Base-by-base conservation (phyloP, 1,139 yeast species). In the Hyphopichia burtonii region DNA sequence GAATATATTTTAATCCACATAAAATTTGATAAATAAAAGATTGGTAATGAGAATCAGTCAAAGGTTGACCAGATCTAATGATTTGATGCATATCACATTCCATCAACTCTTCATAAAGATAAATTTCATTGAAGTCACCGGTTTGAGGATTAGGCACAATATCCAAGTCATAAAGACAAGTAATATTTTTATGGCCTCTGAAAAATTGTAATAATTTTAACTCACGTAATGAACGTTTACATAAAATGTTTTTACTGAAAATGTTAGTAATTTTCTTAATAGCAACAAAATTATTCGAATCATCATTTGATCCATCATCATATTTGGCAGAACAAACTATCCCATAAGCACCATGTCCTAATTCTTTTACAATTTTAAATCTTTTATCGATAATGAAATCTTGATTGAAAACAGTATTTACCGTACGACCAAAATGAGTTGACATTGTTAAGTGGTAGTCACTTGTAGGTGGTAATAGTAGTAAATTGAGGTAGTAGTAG, bases 11-110 rank as follows among this genome's bases (percentile, higher is more conserved):
- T 53, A 93, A 71, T 3, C 99, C 99, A 59, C 96, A 90, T 41
- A 93, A 73, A 15, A 88, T 88, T 68, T 93, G 99, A 61, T 93
- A 91, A 22, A 90, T 78, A 58, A 93, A 93, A 39, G 89, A 83
- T 65, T 93, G 99, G 65, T 87, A 91, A 62, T 93, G 99, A 32
- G 91, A 88, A 61, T 93, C 98, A 0, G 98, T 90, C 53, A 93
- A 74, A 1, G 96, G 90, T 64, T 93, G 99, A 23, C 91, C 90
- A 3, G 96, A 88, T 52, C 96, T 76, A 46, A 93, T 93, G 56
- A 93, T 93, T 62, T 93, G 98, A 61, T 91, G 97, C 88, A 93
- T 84, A 62, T 93, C 99, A 66, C 98, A 93, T 63, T 93, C 99
- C 97, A 93, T 90, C 51, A 90, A 70, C 63, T 91, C 97, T 63